Evolutionary conservation across 1,139 yeast species (phyloP), one percentile per base, ranked within the genome.

Genomic region (Suhomyces panamericanus): DNA sequence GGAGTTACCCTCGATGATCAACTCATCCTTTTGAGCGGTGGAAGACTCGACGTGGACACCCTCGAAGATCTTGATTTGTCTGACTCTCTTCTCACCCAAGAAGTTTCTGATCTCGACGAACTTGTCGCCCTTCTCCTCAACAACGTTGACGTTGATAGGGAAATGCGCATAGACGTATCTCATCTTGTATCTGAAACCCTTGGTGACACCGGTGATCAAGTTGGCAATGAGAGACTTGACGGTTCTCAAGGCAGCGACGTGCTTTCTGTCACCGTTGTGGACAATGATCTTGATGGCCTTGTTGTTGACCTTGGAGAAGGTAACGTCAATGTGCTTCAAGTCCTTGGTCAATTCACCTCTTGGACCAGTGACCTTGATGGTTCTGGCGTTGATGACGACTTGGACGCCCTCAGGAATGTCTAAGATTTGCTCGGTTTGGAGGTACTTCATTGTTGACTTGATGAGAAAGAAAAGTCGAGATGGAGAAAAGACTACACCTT

Each of bases 151-250:
- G 78, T 95, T 93, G 79, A 95, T 95, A 74, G 99, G 99, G 96
- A 93, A 93, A 88, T 95, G 99, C 85, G 99, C 99, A 73, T 93
- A 95, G 61, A 93, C 99, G 76, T 90, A 91, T 83, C 98, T 89
- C 96, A 93, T 85, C 90, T 93, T 93, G 95, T 93, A 93, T 80
- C 87, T 85, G 96, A 80, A 93, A 76, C 99, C 98, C 82, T 86
- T 86, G 75, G 99, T 93, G 70, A 93, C 99, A 87, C 99, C 99
- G 60, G 88, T 88, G 79, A 93, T 77, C 84, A 93, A 77, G 89
- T 95, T 93, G 70, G 89, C 73, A 66, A 93, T 81, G 70, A 93
- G 80, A 61, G 98, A 88, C 81, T 90, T 90, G 76, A 93, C 98
- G 56, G 99, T 93, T 84, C 98, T 91, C 74, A 93, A 83, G 70